Conservation (phyloP, 257 asterid genomes). For the Dorcoceras hygrometricum region DNA sequence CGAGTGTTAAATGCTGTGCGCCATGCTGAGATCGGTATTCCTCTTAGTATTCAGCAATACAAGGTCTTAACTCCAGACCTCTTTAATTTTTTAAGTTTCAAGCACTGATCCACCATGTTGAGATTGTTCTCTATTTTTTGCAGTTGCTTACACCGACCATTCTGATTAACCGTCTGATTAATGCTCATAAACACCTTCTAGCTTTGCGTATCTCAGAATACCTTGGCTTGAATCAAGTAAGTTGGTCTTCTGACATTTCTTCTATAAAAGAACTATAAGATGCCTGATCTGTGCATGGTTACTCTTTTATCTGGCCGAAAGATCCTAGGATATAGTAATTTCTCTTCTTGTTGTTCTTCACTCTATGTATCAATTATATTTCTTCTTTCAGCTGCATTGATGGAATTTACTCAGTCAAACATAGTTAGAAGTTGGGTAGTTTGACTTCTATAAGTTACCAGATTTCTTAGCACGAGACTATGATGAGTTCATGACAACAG, state of each 20-base stretch:
- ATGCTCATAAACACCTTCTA: slow-evolving; percentile 80
- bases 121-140: slow-evolving; percentile 19
- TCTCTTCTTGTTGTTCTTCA: slow-evolving; percentile 1
- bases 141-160: slow-evolving; percentile 91
- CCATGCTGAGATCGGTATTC: slow-evolving; percentile 69
- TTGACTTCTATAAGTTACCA: not conserved
- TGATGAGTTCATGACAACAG: not conserved
- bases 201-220: slow-evolving; percentile 85
- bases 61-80: slow-evolving; percentile 48
- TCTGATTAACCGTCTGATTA: slow-evolving; percentile 81
- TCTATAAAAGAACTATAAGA: not conserved
- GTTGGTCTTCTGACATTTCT: slow-evolving; percentile 24
- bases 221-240: slow-evolving; percentile 78
- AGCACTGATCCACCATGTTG: slow-evolving; percentile 18
- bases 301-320: slow-evolving; percentile 2
- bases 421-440: slow-evolving; percentile 3
- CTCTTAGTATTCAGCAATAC: slow-evolving; percentile 92
- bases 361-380: slow-evolving; percentile 9
- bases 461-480: not conserved
- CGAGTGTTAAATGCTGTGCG: slow-evolving; percentile 93
- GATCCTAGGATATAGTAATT: slow-evolving; percentile 3
- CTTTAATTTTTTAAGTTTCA: slow-evolving; percentile 15
- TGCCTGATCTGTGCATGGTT: slow-evolving; percentile 1
- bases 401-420: slow-evolving; percentile 15
- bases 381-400: slow-evolving; percentile 7